phyloP scores from a whole-genome alignment of 192 early-diverging fungal genomes.

The Phlyctochytrium planicorne region DNA sequence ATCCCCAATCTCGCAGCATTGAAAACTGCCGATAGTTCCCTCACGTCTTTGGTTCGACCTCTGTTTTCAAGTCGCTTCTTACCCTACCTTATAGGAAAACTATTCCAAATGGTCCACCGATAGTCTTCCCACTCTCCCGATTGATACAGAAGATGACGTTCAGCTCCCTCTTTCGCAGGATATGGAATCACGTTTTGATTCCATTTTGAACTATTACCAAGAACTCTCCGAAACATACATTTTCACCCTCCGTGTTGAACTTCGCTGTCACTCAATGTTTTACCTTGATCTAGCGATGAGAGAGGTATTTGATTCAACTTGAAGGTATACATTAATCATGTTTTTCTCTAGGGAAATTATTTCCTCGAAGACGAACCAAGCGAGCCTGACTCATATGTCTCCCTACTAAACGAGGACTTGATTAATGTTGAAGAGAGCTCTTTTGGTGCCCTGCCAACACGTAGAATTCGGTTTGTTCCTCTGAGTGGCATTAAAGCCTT shows the following conservation, averaged over 20 bases:
- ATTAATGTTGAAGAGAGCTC: slow-evolving; percentile 74
- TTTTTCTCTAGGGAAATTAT: slow-evolving; percentile 77
- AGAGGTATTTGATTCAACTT: slow-evolving; percentile 55
- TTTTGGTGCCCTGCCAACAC: slow-evolving; percentile 55
- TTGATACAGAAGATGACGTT: slow-evolving; percentile 31
- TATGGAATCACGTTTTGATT: slow-evolving; percentile 41
- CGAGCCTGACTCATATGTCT: slow-evolving; percentile 89
- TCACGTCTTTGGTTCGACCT: background rate
- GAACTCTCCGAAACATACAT: slow-evolving; percentile 76
- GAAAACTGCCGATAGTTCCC: slow-evolving; percentile 1
- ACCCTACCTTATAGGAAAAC: slow-evolving; percentile 24
- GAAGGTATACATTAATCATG: slow-evolving; percentile 2
- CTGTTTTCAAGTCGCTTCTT: slow-evolving; percentile 19
- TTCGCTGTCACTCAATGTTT: slow-evolving; percentile 81
- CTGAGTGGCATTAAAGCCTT: background rate
- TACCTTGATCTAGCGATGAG: slow-evolving; percentile 87
- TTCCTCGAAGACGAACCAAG: slow-evolving; percentile 68
- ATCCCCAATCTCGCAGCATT: slow-evolving; percentile 26
- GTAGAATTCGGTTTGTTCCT: slow-evolving; percentile 32
- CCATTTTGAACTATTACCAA: slow-evolving; percentile 57
- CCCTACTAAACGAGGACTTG: slow-evolving; percentile 76
- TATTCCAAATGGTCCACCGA: slow-evolving; percentile 30
- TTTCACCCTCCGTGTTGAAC: slow-evolving; percentile 79
- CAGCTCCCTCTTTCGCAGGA: slow-evolving; percentile 47
- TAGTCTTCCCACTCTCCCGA: slow-evolving; percentile 26